Evolutionary conservation across 2,329 filamentous ascomycete species (phyloP).

Genomic region (Aspergillus awamori): DNA sequence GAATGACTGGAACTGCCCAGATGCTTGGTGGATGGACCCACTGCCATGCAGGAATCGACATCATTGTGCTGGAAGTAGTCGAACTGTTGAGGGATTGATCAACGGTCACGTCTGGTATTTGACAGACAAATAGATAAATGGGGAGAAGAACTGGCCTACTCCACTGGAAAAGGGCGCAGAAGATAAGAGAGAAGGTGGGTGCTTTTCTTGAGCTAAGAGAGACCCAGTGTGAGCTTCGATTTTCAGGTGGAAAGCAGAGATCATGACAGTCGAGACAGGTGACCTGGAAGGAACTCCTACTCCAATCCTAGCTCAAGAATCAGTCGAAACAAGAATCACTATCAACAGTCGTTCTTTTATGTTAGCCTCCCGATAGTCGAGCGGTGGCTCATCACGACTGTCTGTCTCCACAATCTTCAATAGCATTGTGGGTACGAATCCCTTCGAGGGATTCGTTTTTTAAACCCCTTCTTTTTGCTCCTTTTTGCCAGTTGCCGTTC

Average conservation of each 20-base stretch:
- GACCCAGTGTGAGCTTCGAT: too few species aligned
- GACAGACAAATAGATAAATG: background rate
- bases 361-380: slow-evolving; percentile 3
- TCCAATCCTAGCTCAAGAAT: background rate
- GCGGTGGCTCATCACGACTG: background rate
- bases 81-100: background rate
- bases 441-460: background rate
- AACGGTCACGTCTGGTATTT: background rate
- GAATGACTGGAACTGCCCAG: background rate
- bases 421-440: slow-evolving; percentile 6
- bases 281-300: too few species aligned
- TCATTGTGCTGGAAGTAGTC: background rate
- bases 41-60: background rate
- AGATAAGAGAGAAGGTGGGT: too few species aligned
- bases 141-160: background rate
- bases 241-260: too few species aligned
- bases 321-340: background rate
- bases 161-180: too few species aligned
- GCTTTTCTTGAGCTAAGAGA: too few species aligned
- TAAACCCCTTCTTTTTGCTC: background rate
- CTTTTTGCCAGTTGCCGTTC: background rate
- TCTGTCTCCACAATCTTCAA: background rate
- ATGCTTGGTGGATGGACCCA: background rate
- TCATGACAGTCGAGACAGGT: too few species aligned
- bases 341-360: background rate